phyloP scores from a whole-genome alignment of 495 filamentous ascomycete genomes.

The Viridothelium virens region DNA sequence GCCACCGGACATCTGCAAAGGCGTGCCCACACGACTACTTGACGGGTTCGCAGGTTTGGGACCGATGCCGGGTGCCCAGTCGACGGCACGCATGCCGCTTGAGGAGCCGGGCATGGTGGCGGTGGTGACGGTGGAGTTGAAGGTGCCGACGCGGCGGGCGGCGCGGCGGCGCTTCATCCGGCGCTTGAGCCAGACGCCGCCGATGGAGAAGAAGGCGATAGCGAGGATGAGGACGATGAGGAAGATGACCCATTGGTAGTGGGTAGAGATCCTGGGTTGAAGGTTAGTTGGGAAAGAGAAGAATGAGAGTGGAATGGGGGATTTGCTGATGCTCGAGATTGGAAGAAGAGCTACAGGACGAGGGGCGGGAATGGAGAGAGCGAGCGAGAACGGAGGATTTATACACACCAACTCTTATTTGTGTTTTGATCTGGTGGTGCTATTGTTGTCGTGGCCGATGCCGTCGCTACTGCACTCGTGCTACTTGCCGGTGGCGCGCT shows the following conservation, averaged over 20 bases:
- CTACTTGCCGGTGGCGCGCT: neutral
- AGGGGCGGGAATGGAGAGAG: neutral
- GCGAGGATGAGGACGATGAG: conserved; percentile 31
- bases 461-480: neutral
- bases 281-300: neutral
- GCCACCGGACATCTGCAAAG: neutral
- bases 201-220: conserved; percentile 28
- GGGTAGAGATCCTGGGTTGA: conserved; percentile 17
- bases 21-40: neutral
- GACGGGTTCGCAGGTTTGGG: neutral
- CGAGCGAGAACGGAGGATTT: neutral
- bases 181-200: conserved; percentile 27
- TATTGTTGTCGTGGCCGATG: neutral
- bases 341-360: neutral
- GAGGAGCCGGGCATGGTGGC: conserved; percentile 13
- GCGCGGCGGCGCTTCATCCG: conserved; percentile 29
- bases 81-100: neutral
- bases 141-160: conserved; percentile 16
- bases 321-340: neutral
- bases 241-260: conserved; percentile 35
- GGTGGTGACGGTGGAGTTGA: conserved; percentile 27
- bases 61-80: neutral
- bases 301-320: neutral
- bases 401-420: conserved; percentile 1
- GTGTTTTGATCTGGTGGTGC: neutral